Base-by-base conservation (phyloP, 2,329 filamentous ascomycete species). In the Ophiostoma ulmi region DNA sequence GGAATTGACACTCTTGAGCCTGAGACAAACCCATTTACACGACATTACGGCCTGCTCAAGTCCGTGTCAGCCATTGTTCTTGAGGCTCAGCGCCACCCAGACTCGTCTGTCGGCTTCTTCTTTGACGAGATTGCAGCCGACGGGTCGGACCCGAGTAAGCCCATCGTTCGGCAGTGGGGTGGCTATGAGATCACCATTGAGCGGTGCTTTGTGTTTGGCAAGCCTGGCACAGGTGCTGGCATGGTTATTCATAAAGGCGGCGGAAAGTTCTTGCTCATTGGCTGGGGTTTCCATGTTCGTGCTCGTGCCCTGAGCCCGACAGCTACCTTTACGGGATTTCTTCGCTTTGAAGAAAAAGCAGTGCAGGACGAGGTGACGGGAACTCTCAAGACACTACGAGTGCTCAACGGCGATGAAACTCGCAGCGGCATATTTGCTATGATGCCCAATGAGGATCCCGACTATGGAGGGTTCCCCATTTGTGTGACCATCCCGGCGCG, bases 391-490 rank as follows among this genome's bases (percentile, higher is more conserved):
- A 72, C 69, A 14, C 67, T 70, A 39, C 69, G 71, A 6, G 31
- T 74, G 17, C 52, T 81, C 3, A 81, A 81, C 48, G 80, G 80
- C 10, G 80, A 82, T 70, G 80, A 82, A 75, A 81, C 80, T 0
- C 75, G 80, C 61, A 78, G 78, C 73, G 84, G 85, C 1, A 77
- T 78, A 66, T 70, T 83, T 67, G 75, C 80, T 22, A 84, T 86
- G 73, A 88, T 88, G 86, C 86, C 84, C 0, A 85, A 82, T 71
- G 83, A 86, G 44, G 79, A 85, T 44, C 84, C 84, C 0, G 84
- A 87, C 72, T 87, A 87, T 75, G 85, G 85, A 1, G 83, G 83
- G 0, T 86, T 86, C 71, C 84, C 84, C 0, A 87, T 86, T 41
- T 81, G 81, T 36, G 81, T 87, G 1, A 87, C 84, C 0, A 82